Percentiles rank a stretch among this genome's conserved stretches.
These are phyloP conservation scores for Centaurea solstitialis DNA, from an alignment of 129 eudicot genomes.

Conservation along the genomic window DNA sequence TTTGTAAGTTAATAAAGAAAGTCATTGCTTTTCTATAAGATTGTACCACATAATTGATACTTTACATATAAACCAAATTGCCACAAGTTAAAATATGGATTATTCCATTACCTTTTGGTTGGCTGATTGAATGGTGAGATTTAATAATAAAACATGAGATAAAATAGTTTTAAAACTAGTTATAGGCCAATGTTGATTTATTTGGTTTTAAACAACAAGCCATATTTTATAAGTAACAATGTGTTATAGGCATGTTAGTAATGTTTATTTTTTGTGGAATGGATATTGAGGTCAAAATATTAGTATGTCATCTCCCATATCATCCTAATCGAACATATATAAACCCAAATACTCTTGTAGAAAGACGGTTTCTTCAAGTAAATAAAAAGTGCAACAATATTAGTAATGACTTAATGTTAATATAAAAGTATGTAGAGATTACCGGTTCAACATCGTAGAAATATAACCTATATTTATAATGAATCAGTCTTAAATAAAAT, in stretches of 20 bases:
- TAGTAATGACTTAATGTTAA: no score
- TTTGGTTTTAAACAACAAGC: not conserved
- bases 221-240: no score
- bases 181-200: no score
- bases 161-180: not conserved
- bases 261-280: not conserved
- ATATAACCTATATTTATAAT: no score
- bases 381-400: not conserved
- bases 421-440: no score
- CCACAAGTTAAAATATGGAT: not conserved
- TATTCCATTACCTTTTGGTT: conserved; percentile 1
- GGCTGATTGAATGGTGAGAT: not conserved
- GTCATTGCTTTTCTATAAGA: not conserved
- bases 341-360: not conserved
- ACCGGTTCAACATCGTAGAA: not conserved
- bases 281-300: not conserved
- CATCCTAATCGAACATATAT: not conserved
- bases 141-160: not conserved
- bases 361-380: no score
- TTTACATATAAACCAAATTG: conserved; percentile 5
- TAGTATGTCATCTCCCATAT: not conserved
- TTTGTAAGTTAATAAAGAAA: not conserved
- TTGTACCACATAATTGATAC: no score
- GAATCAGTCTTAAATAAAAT: not conserved
- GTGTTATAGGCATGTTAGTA: not conserved